phyloP scores from a whole-genome alignment of 306 rosid species.

The Vicia sativa region DNA sequence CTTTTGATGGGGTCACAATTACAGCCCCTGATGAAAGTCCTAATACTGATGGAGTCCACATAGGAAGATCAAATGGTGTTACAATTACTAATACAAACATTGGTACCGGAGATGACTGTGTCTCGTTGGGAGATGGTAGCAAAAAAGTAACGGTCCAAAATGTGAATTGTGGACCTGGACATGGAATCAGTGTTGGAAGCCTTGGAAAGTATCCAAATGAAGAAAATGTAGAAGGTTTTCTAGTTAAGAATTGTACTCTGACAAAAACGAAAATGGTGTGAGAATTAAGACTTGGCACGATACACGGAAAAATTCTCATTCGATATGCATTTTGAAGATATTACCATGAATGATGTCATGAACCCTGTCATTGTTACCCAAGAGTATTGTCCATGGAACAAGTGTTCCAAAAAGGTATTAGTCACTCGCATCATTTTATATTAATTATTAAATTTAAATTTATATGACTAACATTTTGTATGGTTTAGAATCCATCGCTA shows the following conservation, averaged over 20 bases:
- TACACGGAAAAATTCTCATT: too few relatives aligned
- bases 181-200: background rate
- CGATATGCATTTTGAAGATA: too few relatives aligned
- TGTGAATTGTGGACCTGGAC: too few relatives aligned
- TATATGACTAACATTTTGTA: too few relatives aligned
- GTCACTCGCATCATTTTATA: too few relatives aligned
- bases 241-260: background rate
- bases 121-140: too few relatives aligned
- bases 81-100: slow-evolving; percentile 19
- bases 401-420: slow-evolving; percentile 3
- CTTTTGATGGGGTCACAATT: slow-evolving; percentile 28
- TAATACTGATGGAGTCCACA: slow-evolving; percentile 36
- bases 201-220: slow-evolving; percentile 10
- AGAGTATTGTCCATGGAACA: slow-evolving; percentile 6
- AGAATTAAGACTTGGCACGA: background rate
- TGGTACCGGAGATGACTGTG: slow-evolving; percentile 15
- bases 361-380: background rate
- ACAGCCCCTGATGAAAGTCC: background rate
- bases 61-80: slow-evolving; percentile 19
- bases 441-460: too few relatives aligned
- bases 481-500: too few relatives aligned
- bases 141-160: too few relatives aligned
- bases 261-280: slow-evolving; percentile 8
- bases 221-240: background rate
- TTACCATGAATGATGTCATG: too few relatives aligned